phyloP scores from a whole-genome alignment of 495 filamentous ascomycete genomes.

The Clohesyomyces aquaticus region DNA sequence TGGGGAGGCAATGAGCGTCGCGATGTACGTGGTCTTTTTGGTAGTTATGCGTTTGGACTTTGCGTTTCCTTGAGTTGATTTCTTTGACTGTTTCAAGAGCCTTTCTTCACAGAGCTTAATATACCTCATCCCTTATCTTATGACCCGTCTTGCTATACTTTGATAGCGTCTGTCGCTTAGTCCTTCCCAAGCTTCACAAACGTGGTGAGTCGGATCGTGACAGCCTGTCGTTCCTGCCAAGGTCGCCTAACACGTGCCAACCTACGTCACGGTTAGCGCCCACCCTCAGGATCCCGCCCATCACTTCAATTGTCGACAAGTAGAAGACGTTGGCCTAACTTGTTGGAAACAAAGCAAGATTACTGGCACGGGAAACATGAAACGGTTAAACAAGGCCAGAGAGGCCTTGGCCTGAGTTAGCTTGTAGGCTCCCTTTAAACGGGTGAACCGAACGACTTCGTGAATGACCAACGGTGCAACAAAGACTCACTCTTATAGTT shows the following conservation, averaged over 20 bases:
- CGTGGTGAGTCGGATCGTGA: neutral
- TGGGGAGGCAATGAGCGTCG: slow-evolving; percentile 10
- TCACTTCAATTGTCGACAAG: neutral
- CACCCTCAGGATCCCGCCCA: neutral
- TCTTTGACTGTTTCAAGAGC: slow-evolving; percentile 10
- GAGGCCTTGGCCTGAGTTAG: neutral
- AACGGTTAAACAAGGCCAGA: too few species aligned
- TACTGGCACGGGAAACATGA: too few species aligned
- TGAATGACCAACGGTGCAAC: too few species aligned
- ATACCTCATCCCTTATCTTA: neutral
- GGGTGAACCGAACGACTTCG: too few species aligned
- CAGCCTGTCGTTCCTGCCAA: slow-evolving; percentile 21
- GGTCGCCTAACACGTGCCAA: slow-evolving; percentile 8
- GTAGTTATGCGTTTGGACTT: neutral
- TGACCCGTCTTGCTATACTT: neutral
- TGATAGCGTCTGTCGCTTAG: neutral
- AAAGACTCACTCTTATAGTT: too few species aligned
- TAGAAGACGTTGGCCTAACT: neutral
- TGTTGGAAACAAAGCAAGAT: neutral
- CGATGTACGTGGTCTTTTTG: neutral
- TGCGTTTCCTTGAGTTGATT: slow-evolving; percentile 5
- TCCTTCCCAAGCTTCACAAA: neutral
- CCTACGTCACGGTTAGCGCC: slow-evolving; percentile 28
- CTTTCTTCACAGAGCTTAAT: slow-evolving; percentile 21
- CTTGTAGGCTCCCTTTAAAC: too few species aligned